These are phyloP conservation scores for Xylaria sp. DNA, from an alignment of 2,329 filamentous ascomycete species.

Conservation along the genomic window DNA sequence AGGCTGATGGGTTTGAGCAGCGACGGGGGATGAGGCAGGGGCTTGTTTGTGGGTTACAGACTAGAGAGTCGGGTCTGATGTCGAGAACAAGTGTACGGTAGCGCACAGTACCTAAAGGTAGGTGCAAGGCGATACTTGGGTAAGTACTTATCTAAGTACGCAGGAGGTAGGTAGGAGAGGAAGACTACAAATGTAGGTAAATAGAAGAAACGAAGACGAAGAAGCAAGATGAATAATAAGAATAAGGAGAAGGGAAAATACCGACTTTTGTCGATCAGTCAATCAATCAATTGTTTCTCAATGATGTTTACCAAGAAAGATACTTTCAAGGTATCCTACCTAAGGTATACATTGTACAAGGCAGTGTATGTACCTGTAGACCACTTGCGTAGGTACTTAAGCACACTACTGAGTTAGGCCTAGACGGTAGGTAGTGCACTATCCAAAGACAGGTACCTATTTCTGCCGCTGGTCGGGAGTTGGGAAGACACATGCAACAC, in stretches of 20 bases:
- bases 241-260: background rate
- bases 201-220: background rate
- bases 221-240: background rate
- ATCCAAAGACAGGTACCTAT: too few species aligned
- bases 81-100: background rate
- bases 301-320: too few species aligned
- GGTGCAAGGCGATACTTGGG: background rate
- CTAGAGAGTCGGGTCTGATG: background rate
- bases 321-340: too few species aligned
- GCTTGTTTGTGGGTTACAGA: conserved; percentile 29
- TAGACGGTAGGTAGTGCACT: too few species aligned
- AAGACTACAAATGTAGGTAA: background rate
- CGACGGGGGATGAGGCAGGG: conserved; percentile 46
- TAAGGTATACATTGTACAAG: background rate
- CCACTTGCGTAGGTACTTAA: background rate
- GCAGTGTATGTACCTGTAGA: background rate
- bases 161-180: background rate
- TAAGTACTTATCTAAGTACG: too few species aligned
- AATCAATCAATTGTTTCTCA: conserved; percentile 10
- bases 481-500: conserved; percentile 19
- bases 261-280: background rate
- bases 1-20: conserved; percentile 51
- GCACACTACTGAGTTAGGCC: too few species aligned
- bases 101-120: background rate
- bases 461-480: conserved; percentile 7